phyloP scores from a whole-genome alignment of 495 filamentous ascomycete species.

The Neurospora sp. region DNA sequence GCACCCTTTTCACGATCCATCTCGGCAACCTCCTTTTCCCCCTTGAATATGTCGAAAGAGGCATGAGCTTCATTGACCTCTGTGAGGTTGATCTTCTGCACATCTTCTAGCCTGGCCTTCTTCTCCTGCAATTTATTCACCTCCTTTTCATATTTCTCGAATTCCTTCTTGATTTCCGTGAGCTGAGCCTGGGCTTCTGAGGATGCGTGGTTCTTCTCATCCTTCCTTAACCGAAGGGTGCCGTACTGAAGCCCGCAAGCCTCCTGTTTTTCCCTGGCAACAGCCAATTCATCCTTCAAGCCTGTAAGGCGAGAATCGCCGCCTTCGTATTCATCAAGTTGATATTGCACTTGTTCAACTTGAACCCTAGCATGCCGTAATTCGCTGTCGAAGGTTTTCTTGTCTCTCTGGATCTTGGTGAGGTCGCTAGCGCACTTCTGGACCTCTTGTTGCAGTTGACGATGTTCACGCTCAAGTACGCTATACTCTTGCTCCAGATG shows the following conservation, averaged over 20 bases:
- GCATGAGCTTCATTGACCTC: constrained; percentile 59
- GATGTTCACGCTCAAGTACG: constrained; percentile 24
- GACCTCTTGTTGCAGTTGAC: constrained; percentile 41
- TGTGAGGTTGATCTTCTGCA: constrained; percentile 43
- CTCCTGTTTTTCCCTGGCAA: constrained; percentile 19
- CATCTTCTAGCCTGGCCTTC: constrained; percentile 34
- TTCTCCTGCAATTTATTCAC: constrained; percentile 25
- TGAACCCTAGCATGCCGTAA: constrained; percentile 14
- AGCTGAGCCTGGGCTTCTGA: constrained; percentile 19
- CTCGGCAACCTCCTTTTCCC: constrained; percentile 35
- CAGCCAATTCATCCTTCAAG: constrained; percentile 23
- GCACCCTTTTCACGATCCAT: constrained; percentile 36
- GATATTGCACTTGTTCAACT: constrained; percentile 19
- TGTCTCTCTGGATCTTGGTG: constrained; percentile 40
- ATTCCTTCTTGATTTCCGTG: constrained; percentile 10
- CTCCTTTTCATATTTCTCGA: not conserved
- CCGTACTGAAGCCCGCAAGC: constrained; percentile 35
- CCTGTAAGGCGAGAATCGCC: constrained; percentile 28
- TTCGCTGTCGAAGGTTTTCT: constrained; percentile 13
- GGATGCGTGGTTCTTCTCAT: constrained; percentile 25
- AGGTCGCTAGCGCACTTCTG: constrained; percentile 50
- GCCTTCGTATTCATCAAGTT: constrained; percentile 36
- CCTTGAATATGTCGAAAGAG: constrained; percentile 37
- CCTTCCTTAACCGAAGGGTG: constrained; percentile 22
- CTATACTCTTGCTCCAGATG: constrained; percentile 36